Conservation (phyloP, 331 rosid genomes). For the Acacia pycnantha region DNA sequence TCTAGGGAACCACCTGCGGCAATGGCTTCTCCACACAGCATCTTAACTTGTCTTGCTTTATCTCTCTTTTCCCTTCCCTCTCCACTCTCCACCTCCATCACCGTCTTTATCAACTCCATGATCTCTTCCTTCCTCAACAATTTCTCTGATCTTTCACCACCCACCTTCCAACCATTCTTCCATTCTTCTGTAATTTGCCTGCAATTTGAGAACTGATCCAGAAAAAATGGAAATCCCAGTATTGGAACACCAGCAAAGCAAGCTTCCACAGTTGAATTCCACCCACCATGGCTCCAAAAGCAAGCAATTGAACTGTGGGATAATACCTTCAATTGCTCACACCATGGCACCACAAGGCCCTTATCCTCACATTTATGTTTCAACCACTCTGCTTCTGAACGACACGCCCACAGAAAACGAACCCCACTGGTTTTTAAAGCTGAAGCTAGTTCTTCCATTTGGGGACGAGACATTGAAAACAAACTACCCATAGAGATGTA, state of each 20-base stretch:
- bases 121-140: slow-evolving; percentile 37
- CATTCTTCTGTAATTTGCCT: slow-evolving; percentile 41
- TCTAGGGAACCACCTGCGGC: slow-evolving; percentile 40
- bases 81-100: slow-evolving; percentile 34
- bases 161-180: slow-evolving; percentile 42
- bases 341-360: slow-evolving; percentile 52
- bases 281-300: slow-evolving; percentile 60
- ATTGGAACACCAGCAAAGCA: slow-evolving; percentile 48
- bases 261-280: slow-evolving; percentile 52
- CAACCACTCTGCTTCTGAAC: slow-evolving; percentile 26
- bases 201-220: slow-evolving; percentile 48
- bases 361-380: slow-evolving; percentile 35
- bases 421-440: slow-evolving; percentile 27
- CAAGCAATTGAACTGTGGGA: slow-evolving; percentile 44
- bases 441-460: slow-evolving; percentile 41
- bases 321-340: slow-evolving; percentile 60
- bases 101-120: slow-evolving; percentile 6
- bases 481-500: slow-evolving; percentile 60
- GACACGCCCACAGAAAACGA: slow-evolving; percentile 43
- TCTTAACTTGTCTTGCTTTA: slow-evolving; percentile 32
- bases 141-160: not conserved
- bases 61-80: slow-evolving; percentile 33
- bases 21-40: slow-evolving; percentile 23
- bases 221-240: slow-evolving; percentile 42
- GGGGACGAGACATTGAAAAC: slow-evolving; percentile 37